Conservation (phyloP, 1,284 basidiomycete species). For the Rhodotorula sp. region DNA sequence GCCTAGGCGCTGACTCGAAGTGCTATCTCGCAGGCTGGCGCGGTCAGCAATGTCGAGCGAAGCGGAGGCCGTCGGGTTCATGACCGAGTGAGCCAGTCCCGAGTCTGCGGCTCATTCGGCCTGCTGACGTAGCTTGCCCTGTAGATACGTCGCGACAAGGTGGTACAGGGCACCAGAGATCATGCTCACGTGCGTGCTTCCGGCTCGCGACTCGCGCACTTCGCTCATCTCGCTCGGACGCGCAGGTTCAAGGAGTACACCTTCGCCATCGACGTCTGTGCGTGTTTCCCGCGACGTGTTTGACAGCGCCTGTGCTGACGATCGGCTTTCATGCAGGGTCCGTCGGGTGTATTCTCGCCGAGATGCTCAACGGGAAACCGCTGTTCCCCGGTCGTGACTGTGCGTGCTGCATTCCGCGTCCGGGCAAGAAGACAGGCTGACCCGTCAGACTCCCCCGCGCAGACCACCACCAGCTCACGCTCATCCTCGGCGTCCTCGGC, state of each 20-base stretch:
- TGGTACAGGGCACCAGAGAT: constrained; percentile 95
- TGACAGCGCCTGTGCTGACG: not conserved
- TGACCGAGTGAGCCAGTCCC: constrained; percentile 43
- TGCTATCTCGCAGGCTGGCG: constrained; percentile 36
- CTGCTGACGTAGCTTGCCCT: no score
- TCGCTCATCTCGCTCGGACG: not conserved
- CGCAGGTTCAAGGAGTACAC: constrained; percentile 83
- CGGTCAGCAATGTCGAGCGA: constrained; percentile 42
- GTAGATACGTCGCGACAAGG: constrained; percentile 57
- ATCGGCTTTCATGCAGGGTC: constrained; percentile 61
- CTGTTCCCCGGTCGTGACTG: constrained; percentile 95
- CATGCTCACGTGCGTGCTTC: constrained; percentile 75
- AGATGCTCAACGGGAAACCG: constrained; percentile 85
- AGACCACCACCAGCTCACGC: constrained; percentile 58
- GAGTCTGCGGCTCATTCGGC: fast-evolving
- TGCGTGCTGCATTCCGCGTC: constrained; percentile 35
- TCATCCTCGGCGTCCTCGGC: constrained; percentile 62
- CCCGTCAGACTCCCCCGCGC: not conserved
- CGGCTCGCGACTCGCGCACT: constrained; percentile 23
- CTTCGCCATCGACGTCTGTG: constrained; percentile 78
- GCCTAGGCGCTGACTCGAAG: not conserved
- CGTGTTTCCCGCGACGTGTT: not conserved
- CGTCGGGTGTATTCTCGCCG: constrained; percentile 92
- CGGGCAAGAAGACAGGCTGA: not conserved
- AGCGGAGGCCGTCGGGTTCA: constrained; percentile 46